Evolutionary conservation across 257 asterid species (phyloP), one percentile per base, ranked within the genome.

Genomic region (Salvia hispanica): DNA sequence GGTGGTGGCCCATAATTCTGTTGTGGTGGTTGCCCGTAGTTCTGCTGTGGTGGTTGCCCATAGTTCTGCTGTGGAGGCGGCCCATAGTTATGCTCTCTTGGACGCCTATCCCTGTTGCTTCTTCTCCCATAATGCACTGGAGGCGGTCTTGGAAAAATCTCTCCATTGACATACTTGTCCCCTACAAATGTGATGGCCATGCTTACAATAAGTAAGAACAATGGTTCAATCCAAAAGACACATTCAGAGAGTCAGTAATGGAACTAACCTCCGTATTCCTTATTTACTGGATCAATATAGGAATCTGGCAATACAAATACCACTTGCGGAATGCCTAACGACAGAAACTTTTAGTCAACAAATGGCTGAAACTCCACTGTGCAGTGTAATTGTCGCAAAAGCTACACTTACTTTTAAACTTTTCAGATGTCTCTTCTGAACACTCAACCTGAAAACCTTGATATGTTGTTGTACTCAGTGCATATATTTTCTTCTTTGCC

Each of bases 261-360:
- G 53, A 64, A 64, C 81, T 62, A 60, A 91, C 99, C 99, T 94
- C 99, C 99, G 71, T 94, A 94, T 64, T 88, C 95, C 83, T 94
- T 88, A 53, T 86, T 87, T 16, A 74, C 82, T 33, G 97, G 95
- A 83, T 94, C 97, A 36, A 91, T 88, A 71, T 94, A 94, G 7
- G 99, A 94, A 79, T 94, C 99, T 18, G 99, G 99, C 70, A 94
- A 72, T 21, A 94, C 87, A 76, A 91, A 91, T 9, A 90, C 89
- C 64, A 94, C 99, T 62, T 86, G 92, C 1, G 88, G 91, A 16
- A 86, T 64, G 62, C 74, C 99, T 94, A 80, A 67, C 45, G 14
- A 62, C 53, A 62, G 53, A 48, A 68, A 81, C 59, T 47, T 8
- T 7, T 36, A 72, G 66, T 74, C 64, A 70, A 11, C 46, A 65